phyloP scores from a whole-genome alignment of 1,284 basidiomycete species.

The Grifola frondosa region DNA sequence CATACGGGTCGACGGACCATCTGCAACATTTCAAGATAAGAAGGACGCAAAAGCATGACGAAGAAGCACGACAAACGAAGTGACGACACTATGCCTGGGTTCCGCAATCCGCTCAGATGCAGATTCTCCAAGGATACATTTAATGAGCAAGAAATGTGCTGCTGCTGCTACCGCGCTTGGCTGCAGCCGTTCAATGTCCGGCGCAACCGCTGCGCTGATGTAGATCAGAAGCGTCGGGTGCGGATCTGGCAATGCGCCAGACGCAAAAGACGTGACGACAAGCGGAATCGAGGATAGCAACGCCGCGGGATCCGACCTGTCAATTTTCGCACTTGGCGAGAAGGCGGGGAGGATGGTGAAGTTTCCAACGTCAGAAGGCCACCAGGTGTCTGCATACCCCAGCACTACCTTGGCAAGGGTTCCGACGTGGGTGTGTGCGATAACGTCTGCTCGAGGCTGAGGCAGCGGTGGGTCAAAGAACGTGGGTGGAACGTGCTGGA shows the following conservation, averaged over 20 bases:
- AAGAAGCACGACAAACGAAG: no score
- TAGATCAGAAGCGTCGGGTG: slow-evolving; percentile 15
- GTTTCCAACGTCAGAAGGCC: slow-evolving; percentile 15
- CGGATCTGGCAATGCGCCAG: slow-evolving; percentile 7
- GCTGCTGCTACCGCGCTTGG: slow-evolving; percentile 7
- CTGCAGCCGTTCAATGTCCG: slow-evolving; percentile 1
- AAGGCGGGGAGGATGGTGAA: slow-evolving; percentile 11
- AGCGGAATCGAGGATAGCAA: slow-evolving; percentile 8
- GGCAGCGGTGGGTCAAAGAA: slow-evolving; percentile 18
- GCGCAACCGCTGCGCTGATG: slow-evolving; percentile 8
- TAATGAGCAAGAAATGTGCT: slow-evolving; percentile 10
- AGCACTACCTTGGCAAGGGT: slow-evolving; percentile 17
- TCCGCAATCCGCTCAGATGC: no score
- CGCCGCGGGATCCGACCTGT: neutral
- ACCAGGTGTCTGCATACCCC: slow-evolving; percentile 17
- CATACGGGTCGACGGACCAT: slow-evolving; percentile 16
- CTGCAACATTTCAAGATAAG: no score
- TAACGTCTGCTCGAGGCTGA: slow-evolving; percentile 6
- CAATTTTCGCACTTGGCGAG: no score
- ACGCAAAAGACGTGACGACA: slow-evolving; percentile 10
- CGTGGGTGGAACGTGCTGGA: slow-evolving; percentile 8
- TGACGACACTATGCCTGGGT: no score
- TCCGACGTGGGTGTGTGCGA: slow-evolving; percentile 16
- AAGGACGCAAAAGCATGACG: no score
- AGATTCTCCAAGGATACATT: no score